Base-by-base conservation (phyloP, 1,284 basidiomycete genomes). In the Mycena citricolor region DNA sequence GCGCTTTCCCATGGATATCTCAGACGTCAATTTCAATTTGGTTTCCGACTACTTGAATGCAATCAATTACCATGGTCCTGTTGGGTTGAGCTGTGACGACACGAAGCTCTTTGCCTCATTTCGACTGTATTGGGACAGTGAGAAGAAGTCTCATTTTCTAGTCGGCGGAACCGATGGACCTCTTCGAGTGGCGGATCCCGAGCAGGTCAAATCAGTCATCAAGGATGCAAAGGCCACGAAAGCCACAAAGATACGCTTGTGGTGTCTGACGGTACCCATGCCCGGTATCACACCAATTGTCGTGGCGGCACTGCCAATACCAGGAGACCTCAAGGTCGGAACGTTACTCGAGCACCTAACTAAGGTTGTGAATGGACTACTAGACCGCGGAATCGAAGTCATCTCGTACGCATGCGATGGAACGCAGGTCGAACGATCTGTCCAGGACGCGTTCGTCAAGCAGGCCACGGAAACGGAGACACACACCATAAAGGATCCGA, bases 381-480 rank as follows among this genome's bases (percentile, higher is more conserved):
- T 57, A 1, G 31, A 45, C 2, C 29, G 37, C 4, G 44, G 49
- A 0, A 51, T 66, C 33, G 16, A 50, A 0, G 47, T 64, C 8
- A 31, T 58, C 2, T 61, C 61, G 6, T 62, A 61, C 37, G 49
- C 60, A 13, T 56, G 44, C 26, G 61, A 66, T 56, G 62, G 66
- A 3, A 61, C 60, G 1, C 51, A 54, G 23, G 52, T 47, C 11
- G 66, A 68, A 43, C 59, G 59, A 22, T 32, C 40, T 0, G 32
- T 60, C 10, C 56, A 62, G 35, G 28, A 46, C 1, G 37, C 30
- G 11, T 39, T 63, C 14, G 11, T 31, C 2, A 29, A 39, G 2
- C 20, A 30, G 8, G 56, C 52, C 4, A 36, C 39, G 17, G 33
- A 35, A 4, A 36, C 28, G 4, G 33, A 41, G 2, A 17, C 23